phyloP scores from a whole-genome alignment of 495 filamentous ascomycete genomes.

The Hypoxylon lienhwacheense region DNA sequence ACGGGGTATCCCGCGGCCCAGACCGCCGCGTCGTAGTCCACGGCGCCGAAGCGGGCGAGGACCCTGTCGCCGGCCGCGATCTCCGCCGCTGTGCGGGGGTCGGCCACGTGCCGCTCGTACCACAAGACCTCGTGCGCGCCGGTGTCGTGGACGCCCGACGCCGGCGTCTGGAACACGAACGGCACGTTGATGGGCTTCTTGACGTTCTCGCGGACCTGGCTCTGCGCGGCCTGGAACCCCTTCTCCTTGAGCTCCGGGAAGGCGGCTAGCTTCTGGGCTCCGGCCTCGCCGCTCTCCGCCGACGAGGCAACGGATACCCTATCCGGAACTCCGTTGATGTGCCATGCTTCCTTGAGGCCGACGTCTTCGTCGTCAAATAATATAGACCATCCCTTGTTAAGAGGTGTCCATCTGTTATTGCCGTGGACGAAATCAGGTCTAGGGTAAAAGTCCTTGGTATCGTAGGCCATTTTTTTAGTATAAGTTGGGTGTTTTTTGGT shows the following conservation, averaged over 20 bases:
- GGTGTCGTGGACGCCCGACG: conserved; percentile 56
- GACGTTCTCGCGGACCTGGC: conserved; percentile 30
- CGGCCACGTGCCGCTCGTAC: conserved; percentile 57
- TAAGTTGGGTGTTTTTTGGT: not conserved
- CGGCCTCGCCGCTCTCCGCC: conserved; percentile 9
- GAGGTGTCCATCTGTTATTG: conserved; percentile 53
- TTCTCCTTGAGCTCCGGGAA: conserved; percentile 40
- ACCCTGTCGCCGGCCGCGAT: conserved; percentile 44
- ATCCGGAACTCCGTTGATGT: conserved; percentile 37
- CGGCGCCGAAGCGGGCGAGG: conserved; percentile 61
- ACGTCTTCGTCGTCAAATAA: conserved; percentile 60
- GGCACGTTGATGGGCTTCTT: conserved; percentile 57
- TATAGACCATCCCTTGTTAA: conserved; percentile 60
- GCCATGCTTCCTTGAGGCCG: conserved; percentile 48
- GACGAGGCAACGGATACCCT: conserved; percentile 22
- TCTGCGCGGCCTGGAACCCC: conserved; percentile 31
- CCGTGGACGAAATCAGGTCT: conserved; percentile 59
- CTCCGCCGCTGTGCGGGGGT: conserved; percentile 46
- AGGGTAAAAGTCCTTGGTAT: conserved; percentile 39
- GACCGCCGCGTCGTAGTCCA: conserved; percentile 63
- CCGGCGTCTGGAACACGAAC: conserved; percentile 60
- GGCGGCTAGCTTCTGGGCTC: conserved; percentile 36
- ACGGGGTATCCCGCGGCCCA: conserved; percentile 58
- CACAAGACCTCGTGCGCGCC: conserved; percentile 62
- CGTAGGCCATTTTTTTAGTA: conserved; percentile 31